Evolutionary conservation across 345 rosid genomes (phyloP).

Genomic region (Boechera divaricarpa): DNA sequence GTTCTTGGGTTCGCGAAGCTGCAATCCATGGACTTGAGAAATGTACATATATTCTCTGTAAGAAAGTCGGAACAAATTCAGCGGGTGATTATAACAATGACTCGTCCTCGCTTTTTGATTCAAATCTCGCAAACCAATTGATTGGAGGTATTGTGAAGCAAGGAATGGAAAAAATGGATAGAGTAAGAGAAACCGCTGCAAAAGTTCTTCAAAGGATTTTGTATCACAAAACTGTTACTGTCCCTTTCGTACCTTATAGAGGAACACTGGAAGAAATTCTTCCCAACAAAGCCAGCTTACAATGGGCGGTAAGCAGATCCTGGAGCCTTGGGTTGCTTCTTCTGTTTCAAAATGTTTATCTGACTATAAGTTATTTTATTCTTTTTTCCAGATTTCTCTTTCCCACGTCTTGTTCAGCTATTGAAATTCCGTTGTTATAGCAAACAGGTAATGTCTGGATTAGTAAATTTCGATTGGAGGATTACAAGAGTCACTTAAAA

Average conservation of each 20-base stretch:
- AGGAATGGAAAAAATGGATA: slow-evolving; percentile 94
- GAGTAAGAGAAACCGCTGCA: slow-evolving; percentile 86
- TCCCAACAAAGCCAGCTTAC: slow-evolving; percentile 58
- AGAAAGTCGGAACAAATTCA: slow-evolving; percentile 44
- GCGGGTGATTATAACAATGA: slow-evolving; percentile 40
- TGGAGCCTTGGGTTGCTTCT: slow-evolving; percentile 19
- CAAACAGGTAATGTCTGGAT: slow-evolving; percentile 68
- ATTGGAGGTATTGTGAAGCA: slow-evolving; percentile 75
- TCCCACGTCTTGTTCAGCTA: slow-evolving; percentile 73
- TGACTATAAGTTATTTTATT: slow-evolving; percentile 14
- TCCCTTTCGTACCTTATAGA: slow-evolving; percentile 72
- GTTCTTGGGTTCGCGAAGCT: slow-evolving; percentile 99
- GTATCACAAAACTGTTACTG: slow-evolving; percentile 53
- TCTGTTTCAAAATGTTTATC: slow-evolving; percentile 21
- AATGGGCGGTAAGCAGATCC: slow-evolving; percentile 71
- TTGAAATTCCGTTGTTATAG: slow-evolving; percentile 71
- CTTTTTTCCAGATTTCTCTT: slow-evolving; percentile 68
- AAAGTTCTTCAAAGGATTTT: slow-evolving; percentile 75
- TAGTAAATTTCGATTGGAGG: slow-evolving; percentile 87
- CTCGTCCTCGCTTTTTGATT: slow-evolving; percentile 53
- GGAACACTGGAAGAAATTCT: slow-evolving; percentile 71
- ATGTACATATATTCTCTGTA: slow-evolving; percentile 76
- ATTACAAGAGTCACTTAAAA: slow-evolving; percentile 83
- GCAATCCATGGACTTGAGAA: slow-evolving; percentile 86
- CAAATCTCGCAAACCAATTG: slow-evolving; percentile 63